Evolutionary conservation across 2,329 filamentous ascomycete species (phyloP), one percentile per base, ranked within the genome.

Genomic region (Pezicula radicicola): DNA sequence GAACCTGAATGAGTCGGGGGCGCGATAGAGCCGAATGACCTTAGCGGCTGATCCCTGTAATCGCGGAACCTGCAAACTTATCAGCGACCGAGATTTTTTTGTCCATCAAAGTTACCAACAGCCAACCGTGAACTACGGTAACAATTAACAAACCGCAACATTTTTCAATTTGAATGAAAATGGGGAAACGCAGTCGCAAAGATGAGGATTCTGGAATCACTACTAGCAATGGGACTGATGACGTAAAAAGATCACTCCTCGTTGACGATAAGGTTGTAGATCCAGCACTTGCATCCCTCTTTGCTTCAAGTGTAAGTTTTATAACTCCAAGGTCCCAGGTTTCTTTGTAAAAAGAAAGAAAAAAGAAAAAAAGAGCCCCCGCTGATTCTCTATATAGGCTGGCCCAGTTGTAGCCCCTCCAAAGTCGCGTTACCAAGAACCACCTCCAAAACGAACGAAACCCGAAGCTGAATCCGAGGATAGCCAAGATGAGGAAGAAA

Each of bases 211-310:
- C 36, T 28, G 45, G 51, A 46, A 55, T 55, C 35, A 53, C 57
- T 36, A 51, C 57, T 45, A 46, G 42, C 40, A 51, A 56, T 53
- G 51, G 51, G 40, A 53, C 52, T 49, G 41, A 55, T 37, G 55
- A 58, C 37, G 55, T 50, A 30, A 61, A 60, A 53, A 63, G 67
- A 52, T 57, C 69, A 36, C 64, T 73, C 49, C n/a, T 60, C 10
- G 54, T 55, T 10, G 53, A 63, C 25, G 59, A 62, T 43, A 80
- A 80, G 68, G 75, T 77, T 54, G 75, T 91, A 54, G 87, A 91
- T 74, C 85, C 87, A 67, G 73, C 77, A 51, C 75, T 91, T 59
- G 78, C 85, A 63, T 84, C 85, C 55, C 77, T 91, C 37, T 91
- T 91, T 71, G 79, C 85, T 52, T 75, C 78, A 52, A 91, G 88